Conservation (phyloP, 1,284 basidiomycete species). For the Ceratobasidium sp. region DNA sequence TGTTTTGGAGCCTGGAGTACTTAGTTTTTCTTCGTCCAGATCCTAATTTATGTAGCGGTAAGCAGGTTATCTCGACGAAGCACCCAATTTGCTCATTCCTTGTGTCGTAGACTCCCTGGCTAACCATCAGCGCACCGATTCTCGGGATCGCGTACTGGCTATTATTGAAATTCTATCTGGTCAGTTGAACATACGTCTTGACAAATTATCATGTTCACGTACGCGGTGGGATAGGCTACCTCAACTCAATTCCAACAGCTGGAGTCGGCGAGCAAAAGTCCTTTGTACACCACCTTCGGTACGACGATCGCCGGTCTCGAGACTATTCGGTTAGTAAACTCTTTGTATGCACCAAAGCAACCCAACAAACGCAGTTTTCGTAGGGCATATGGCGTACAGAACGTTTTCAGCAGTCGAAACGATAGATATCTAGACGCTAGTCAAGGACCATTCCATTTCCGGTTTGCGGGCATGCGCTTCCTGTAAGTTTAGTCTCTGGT, state of each 20-base stretch:
- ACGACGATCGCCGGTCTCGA: slow-evolving; percentile 52
- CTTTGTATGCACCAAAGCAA: background rate
- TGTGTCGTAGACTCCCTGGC: slow-evolving; percentile 47
- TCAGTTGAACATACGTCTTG: slow-evolving; percentile 39
- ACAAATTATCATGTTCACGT: background rate
- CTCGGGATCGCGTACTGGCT: slow-evolving; percentile 35
- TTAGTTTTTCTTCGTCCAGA: background rate
- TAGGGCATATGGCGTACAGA: slow-evolving; percentile 50
- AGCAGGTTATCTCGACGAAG: background rate
- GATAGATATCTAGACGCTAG: slow-evolving; percentile 51
- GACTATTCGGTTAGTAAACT: slow-evolving; percentile 50
- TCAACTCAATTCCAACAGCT: slow-evolving; percentile 50
- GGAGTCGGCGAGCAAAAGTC: slow-evolving; percentile 52
- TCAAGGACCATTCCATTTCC: slow-evolving; percentile 53
- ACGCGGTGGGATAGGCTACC: background rate
- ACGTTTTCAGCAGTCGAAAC: slow-evolving; percentile 49
- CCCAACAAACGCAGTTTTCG: background rate
- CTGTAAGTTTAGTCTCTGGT: slow-evolving; percentile 49
- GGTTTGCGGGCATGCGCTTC: slow-evolving; percentile 53
- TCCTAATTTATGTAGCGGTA: slow-evolving; percentile 24
- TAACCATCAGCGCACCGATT: slow-evolving; percentile 42
- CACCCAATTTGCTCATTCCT: slow-evolving; percentile 49
- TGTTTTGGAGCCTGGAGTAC: background rate
- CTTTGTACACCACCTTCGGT: slow-evolving; percentile 53
- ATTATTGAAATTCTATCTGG: slow-evolving; percentile 49